phyloP scores from a whole-genome alignment of 306 rosid genomes.

The Cotoneaster glaucophyllus region DNA sequence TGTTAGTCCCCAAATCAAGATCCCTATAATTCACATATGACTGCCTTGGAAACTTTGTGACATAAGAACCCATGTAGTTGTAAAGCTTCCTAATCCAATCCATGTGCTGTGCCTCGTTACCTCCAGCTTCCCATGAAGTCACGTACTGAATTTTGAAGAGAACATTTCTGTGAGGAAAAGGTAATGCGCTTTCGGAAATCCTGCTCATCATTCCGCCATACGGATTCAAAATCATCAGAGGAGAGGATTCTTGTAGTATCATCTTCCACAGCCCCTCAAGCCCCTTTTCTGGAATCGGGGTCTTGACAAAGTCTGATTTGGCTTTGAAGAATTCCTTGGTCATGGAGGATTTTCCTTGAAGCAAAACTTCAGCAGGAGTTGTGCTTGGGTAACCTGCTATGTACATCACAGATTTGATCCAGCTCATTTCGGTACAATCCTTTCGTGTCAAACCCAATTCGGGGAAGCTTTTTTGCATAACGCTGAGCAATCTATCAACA shows the following conservation, averaged over 20 bases:
- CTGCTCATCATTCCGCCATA: constrained; percentile 73
- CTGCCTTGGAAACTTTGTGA: constrained; percentile 57
- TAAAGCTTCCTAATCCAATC: constrained; percentile 73
- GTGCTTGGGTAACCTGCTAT: constrained; percentile 58
- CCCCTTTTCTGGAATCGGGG: constrained; percentile 48
- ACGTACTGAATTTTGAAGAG: constrained; percentile 65
- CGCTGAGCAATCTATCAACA: constrained; percentile 38
- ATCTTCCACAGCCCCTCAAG: constrained; percentile 72
- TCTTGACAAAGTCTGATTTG: constrained; percentile 67
- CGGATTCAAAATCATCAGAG: constrained; percentile 55
- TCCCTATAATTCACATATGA: constrained; percentile 86
- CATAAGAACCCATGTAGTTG: constrained; percentile 68
- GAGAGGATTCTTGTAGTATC: constrained; percentile 39
- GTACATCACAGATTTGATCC: constrained; percentile 65
- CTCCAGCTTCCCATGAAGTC: constrained; percentile 34
- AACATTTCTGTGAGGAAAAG: constrained; percentile 75
- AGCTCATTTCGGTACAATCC: constrained; percentile 57
- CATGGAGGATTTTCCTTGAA: constrained; percentile 46
- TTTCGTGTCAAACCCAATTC: constrained; percentile 53
- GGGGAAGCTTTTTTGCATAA: constrained; percentile 50
- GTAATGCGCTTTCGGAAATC: constrained; percentile 47
- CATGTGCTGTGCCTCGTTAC: constrained; percentile 35
- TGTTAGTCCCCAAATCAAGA: constrained; percentile 75
- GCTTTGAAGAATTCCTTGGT: constrained; percentile 77
- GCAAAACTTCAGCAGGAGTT: constrained; percentile 48